Base-by-base conservation (phyloP, 164 flowering plant species). In the Vitis cinerea region DNA sequence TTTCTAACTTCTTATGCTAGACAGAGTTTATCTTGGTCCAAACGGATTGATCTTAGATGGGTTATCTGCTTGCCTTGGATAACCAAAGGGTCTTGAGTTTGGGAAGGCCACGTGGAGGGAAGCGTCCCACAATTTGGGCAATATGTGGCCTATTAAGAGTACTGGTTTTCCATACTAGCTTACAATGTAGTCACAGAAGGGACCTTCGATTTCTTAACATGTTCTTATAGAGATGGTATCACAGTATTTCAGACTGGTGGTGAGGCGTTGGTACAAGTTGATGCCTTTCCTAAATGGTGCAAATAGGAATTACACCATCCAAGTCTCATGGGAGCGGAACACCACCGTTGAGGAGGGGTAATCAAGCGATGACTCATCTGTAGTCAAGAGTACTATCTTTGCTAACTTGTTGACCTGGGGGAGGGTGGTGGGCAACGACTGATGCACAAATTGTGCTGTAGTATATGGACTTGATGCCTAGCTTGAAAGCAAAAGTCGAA, bases 381-480 rank as follows among this genome's bases (percentile, higher is more conserved):
- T 31, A 5, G 6, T 31, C 37, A 19, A 31, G 37, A 31, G 19
- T 19, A 2, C 37, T 31, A 0, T 5, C 37, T 19, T 19, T 19
- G 19, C 19, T 19, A 19, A 19, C 19, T 19, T 19, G 19, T 19
- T 19, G 19, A 5, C 37, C 75, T 0, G 82, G 84, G 9, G 73
- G 81, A 0, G 77, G 7, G 0, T 63, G 64, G 29, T 72, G 52
- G 3, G 83, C 78, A 3, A 73, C 0, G 1, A 71, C 5, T 0
- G 83, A 73, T 0, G 86, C 83, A 23, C 67, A 67, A 23, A 80
- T 71, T 13, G 75, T 77, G 9, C 12, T 63, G 53, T 80, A 83
- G n/a, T 50, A 61, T 0, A 84, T 68, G 0, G 84, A 67, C 50
- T 83, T 84, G 71, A 80, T 71, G 6, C 86, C 80, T 1, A 81